Evolutionary conservation across 2,329 filamentous ascomycete genomes (phyloP), one percentile per base, ranked within the genome.

Genomic region (Magnaporthiopsis rhizophila): DNA sequence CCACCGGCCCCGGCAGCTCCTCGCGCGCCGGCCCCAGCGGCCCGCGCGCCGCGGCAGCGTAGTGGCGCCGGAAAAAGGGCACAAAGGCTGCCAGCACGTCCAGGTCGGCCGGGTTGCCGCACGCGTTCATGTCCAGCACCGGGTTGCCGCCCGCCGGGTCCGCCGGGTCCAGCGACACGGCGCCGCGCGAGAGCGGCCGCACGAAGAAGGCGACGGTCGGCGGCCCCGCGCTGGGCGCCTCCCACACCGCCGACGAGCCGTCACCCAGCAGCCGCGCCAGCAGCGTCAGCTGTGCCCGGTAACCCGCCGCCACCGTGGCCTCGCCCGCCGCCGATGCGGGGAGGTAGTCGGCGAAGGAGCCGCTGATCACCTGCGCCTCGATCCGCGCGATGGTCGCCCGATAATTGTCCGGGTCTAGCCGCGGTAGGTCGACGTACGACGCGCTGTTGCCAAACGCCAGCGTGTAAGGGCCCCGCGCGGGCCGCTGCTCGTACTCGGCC

Each of bases 191-290:
- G 2, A 66, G 50, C 26, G 65, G 65, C 36, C 63, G 62, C 30
- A 66, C 57, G 28, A 62, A 32, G 56, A 66, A 57, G 7, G 65
- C 57, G 2, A 26, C n/a, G 12, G 61, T 64, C 9, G 64, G 30
- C 24, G 28, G 36, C 58, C 66, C 67, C 5, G 64, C 38, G 38
- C 38, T 18, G n/a, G 64, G 30, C 30, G 28, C 38, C 58, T 68
- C 67, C 6, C 65, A 36, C 21, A 32, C 61, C 11, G 67, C 64
- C 4, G 64, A 58, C 3, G 58, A 38, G 3, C 61, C 32, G 58
- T 66, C 57, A 1, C 61, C 78, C 65, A 80, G 80, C 21, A 82
- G 74, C 45, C 71, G 72, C 62, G 78, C 80, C 67, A 82, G 76
- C 66, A 78, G 76, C 5, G 70, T 64, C 4, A 79, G 76, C 3